Conservation (phyloP, 1,139 yeast genomes). For the Hansenula sp. region DNA sequence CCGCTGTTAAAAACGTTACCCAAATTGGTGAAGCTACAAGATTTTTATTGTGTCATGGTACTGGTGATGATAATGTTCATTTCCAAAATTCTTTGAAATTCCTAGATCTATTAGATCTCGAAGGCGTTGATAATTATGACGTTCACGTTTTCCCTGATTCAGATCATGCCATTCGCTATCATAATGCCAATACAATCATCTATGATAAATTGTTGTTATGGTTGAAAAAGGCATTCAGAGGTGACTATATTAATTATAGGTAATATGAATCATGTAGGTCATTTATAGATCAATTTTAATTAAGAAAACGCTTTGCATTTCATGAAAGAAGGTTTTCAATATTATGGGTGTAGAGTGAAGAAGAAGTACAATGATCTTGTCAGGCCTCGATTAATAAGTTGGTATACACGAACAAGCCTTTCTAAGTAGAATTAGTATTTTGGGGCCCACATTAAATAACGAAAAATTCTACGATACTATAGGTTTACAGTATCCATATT, state of each 20-base stretch:
- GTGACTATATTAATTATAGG: slow-evolving; percentile 29
- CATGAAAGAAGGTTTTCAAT: too few species aligned
- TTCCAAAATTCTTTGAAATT: slow-evolving; percentile 67
- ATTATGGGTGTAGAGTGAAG: too few species aligned
- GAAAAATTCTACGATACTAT: too few species aligned
- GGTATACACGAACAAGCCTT: too few species aligned
- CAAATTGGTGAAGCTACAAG: slow-evolving; percentile 44
- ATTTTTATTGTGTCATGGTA: slow-evolving; percentile 72
- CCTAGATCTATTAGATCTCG: slow-evolving; percentile 56
- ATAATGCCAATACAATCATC: slow-evolving; percentile 64
- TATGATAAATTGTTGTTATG: slow-evolving; percentile 62
- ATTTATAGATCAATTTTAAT: too few species aligned
- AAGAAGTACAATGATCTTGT: too few species aligned
- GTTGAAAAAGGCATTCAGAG: slow-evolving; percentile 52
- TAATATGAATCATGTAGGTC: background rate
- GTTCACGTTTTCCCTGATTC: slow-evolving; percentile 76
- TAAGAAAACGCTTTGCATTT: too few species aligned
- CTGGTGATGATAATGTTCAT: slow-evolving; percentile 83
- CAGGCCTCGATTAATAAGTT: too few species aligned
- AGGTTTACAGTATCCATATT: too few species aligned
- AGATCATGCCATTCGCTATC: slow-evolving; percentile 67
- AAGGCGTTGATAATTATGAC: slow-evolving; percentile 64
- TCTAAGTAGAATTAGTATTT: too few species aligned
- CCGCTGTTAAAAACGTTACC: slow-evolving; percentile 49
- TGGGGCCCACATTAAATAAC: too few species aligned